Base-by-base conservation (phyloP, 768 basidiomycete species). In the Tylopilus felleus region DNA sequence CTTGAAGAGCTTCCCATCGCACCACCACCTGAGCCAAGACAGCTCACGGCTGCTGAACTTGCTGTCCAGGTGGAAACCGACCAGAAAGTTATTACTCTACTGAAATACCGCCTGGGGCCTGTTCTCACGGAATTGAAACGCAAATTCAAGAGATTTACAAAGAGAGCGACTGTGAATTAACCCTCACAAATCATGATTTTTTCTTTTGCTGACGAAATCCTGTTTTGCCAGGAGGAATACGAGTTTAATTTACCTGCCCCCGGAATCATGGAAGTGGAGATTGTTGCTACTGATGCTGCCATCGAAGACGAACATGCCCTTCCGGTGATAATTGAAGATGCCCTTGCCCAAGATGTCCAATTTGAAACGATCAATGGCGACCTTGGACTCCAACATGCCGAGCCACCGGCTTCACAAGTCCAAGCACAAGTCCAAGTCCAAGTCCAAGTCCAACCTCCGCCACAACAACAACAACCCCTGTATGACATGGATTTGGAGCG, bases 401-500 rank as follows among this genome's bases (percentile, higher is more conserved):
- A 69, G 23, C 51, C 51, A n/a, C 65, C 59, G 17, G 58, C 53
- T 28, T 72, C 60, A 23, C 74, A 71, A 35, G 59, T 66, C 10
- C 73, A 77, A 25, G 74, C 74, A 9, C 69, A 64, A 51, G 42
- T 71, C 5, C 83, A 64, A 42, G 58, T 61, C 27, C 71, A 71
- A 40, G 61, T 60, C 27, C 71, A 71, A 40, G 60, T 63, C 39
- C 75, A 69, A 43, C 76, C 60, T 25, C 74, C 73, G 17, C 68
- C 47, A 25, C 42, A 64, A 16, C 68, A 49, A 25, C 42, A 64
- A 16, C 82, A 82, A 9, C 75, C 75, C 8, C 73, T 94, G 17
- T 90, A 82, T 65, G 85, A 95, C 64, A 86, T 98, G 79, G 94
- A 98, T 68, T 77, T 98, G 35, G 97, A 98, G 63, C 83, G 81